Evolutionary conservation across 345 rosid genomes (phyloP), one percentile per base, ranked within the genome.

Genomic region (Arabidopsis thaliana): DNA sequence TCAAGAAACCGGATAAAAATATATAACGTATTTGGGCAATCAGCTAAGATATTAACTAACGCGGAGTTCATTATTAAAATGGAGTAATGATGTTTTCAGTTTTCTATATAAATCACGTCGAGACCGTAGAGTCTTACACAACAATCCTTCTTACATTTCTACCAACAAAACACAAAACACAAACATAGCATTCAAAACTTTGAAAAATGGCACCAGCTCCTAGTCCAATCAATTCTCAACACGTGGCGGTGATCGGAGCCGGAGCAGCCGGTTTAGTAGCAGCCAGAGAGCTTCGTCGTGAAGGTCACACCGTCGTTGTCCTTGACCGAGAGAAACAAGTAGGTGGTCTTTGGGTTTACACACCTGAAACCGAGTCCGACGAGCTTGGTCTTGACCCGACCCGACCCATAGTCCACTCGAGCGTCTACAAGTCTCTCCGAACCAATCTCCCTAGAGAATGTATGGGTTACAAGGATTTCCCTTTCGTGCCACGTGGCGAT

Each of bases 261-360:
- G 97, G 98, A 44, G 88, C 92, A 4, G 84, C 98, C 22, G 97
- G 98, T 32, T 81, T 93, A 5, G 83, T 86, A 4, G 80, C 93
- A 0, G 87, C 96, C 10, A 80, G 86, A 4, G 97, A 93, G 87
- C 90, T 91, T 23, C 83, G 75, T 7, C 84, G 84, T 0, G 93
- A 91, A 68, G 96, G 97, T 36, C 96, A 85, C 79, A 34, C 66
- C 0, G 96, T 85, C 12, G 90, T 87, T 3, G 86, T 93, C 37
- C 84, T 88, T 36, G 98, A 93, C 69, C 82, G 83, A 34, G 79
- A 46, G 46, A 36, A 67, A 69, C 86, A 84, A 74, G 76, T 85
- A 5, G 98, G 98, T 7, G 98, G 98, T 52, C 83, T 85, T 1
- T 91, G 97, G 98, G 76, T 88, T 23, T 93, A 93, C 85, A 81